Evolutionary conservation across 352 stramenopile genomes (phyloP).

Genomic region (Pythium sp.): DNA sequence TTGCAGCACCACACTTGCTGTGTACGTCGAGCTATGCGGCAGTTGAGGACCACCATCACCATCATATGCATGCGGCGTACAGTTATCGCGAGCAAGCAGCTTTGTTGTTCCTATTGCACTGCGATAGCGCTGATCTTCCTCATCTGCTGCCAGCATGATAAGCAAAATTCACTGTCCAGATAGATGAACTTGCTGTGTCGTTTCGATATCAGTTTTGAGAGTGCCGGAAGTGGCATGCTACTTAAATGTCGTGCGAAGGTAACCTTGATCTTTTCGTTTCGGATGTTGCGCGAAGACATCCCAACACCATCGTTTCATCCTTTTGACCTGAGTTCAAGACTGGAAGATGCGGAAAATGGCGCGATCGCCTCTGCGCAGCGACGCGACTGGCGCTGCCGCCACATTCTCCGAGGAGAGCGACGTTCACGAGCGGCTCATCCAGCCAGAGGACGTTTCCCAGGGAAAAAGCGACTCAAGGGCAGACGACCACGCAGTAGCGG

Average conservation of each 20-base stretch:
- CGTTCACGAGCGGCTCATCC: slow-evolving; percentile 49
- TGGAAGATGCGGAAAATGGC: slow-evolving; percentile 15
- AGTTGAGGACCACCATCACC: not conserved
- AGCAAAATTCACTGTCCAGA: not conserved
- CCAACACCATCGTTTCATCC: not conserved
- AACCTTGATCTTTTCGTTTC: not conserved
- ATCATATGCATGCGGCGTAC: not conserved
- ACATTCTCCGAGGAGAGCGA: slow-evolving; percentile 24
- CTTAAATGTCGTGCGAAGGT: slow-evolving; percentile 3
- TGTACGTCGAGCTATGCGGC: not conserved
- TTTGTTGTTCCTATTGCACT: not conserved
- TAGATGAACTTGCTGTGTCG: not conserved
- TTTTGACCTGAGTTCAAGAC: slow-evolving; percentile 1
- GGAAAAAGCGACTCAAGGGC: not conserved
- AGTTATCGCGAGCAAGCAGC: not conserved
- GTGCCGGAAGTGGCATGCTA: not conserved
- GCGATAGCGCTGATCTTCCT: not conserved
- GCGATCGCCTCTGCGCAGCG: slow-evolving; percentile 4
- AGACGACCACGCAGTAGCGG: not conserved
- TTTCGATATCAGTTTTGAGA: slow-evolving; percentile 10
- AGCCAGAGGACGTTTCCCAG: not conserved
- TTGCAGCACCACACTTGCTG: not conserved
- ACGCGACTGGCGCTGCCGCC: not conserved
- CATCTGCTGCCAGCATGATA: not conserved
- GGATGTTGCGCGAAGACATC: not conserved